These are phyloP conservation scores for Straminergon stramineum DNA, from an alignment of 225 moss, liverwort and hornwort genomes.

Conservation along the genomic window DNA sequence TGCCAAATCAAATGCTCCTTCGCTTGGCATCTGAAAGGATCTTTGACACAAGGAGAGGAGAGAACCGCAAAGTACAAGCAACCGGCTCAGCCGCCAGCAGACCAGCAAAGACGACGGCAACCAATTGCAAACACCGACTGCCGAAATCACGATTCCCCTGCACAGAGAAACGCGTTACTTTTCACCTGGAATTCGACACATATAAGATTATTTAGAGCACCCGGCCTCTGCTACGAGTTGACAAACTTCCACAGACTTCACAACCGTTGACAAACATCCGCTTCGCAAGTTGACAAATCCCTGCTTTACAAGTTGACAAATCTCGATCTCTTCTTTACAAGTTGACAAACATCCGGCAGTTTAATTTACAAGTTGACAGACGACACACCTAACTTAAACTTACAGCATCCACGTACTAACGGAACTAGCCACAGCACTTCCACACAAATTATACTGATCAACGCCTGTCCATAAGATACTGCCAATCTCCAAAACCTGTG, in stretches of 20 bases:
- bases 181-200: background rate
- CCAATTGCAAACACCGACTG: background rate
- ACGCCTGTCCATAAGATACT: no score
- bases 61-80: background rate
- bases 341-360: background rate
- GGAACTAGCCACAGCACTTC: no score
- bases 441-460: no score
- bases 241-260: background rate
- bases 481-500: no score
- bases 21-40: background rate
- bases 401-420: no score
- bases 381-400: no score
- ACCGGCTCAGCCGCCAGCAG: background rate
- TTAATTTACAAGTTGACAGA: no score
- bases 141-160: no score
- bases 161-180: no score
- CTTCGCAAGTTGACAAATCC: background rate
- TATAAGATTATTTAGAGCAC: background rate
- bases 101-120: background rate
- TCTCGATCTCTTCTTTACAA: background rate
- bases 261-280: background rate
- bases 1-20: no score
- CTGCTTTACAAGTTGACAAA: background rate
- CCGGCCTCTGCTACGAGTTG: background rate
- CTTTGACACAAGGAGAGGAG: background rate